Percentiles rank a stretch among this genome's conserved stretches.
Evolutionary conservation across 2,329 filamentous ascomycete species (phyloP).

Genomic region (Penicillium sp.): DNA sequence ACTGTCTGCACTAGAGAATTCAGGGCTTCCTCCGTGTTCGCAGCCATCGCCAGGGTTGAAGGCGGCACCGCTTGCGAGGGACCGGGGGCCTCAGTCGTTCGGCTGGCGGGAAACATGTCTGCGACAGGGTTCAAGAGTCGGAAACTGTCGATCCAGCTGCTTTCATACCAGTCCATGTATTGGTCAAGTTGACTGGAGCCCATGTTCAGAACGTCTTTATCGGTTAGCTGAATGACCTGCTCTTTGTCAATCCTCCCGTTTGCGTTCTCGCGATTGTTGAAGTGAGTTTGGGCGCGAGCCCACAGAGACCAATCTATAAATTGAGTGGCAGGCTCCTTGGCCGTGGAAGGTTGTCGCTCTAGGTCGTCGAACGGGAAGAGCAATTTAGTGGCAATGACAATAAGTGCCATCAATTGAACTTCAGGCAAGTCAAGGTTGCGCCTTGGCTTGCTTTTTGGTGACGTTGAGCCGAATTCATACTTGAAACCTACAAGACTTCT

Average conservation of each 20-base stretch:
- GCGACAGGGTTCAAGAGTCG: conserved; percentile 37
- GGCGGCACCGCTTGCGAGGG: conserved; percentile 8
- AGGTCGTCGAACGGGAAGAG: conserved; percentile 71
- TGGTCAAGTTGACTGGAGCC: conserved; percentile 64
- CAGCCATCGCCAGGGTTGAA: conserved; percentile 1
- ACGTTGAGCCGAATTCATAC: conserved; percentile 54
- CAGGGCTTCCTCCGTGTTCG: conserved; percentile 33
- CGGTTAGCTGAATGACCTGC: conserved; percentile 58
- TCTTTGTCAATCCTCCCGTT: conserved; percentile 44
- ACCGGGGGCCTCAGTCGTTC: conserved; percentile 19
- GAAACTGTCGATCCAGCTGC: conserved; percentile 54
- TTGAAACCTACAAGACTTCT: conserved; percentile 57
- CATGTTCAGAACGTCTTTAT: conserved; percentile 65
- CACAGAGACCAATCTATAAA: conserved; percentile 73
- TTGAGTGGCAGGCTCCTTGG: conserved; percentile 60
- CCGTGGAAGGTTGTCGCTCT: conserved; percentile 52
- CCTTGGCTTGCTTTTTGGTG: conserved; percentile 37
- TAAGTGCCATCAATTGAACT: conserved; percentile 66
- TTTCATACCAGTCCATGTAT: conserved; percentile 78
- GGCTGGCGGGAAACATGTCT: conserved; percentile 45
- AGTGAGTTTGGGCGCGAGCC: conserved; percentile 54
- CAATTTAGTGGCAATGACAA: conserved; percentile 77
- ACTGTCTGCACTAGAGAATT: conserved; percentile 45
- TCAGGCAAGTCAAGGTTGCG: conserved; percentile 67
- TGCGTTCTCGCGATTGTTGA: conserved; percentile 33